Evolutionary conservation across 345 rosid species (phyloP), one percentile per base, ranked within the genome.

Genomic region (Melaleuca quinquenervia): DNA sequence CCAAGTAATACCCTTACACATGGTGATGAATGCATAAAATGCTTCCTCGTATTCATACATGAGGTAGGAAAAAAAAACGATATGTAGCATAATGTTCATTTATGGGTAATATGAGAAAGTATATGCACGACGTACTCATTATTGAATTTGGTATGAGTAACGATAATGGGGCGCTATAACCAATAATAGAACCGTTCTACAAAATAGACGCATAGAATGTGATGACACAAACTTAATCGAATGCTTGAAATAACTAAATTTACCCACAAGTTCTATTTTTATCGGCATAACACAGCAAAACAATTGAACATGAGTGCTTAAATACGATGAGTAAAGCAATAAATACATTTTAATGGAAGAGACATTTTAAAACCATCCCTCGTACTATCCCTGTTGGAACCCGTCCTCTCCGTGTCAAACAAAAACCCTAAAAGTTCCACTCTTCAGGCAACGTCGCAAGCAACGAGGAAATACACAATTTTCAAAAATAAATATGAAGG

Each of bases 1-100:
- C 18, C 45, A 4, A 18, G 78, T 1, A 1, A 18, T 18, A 36
- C 26, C 0, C 3, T 32, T 32, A 8, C 6, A 2, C 16, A 44
- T 10, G 7, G 29, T 6, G 13, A 32, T 36, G 13, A 18, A 18
- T 70, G 22, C 48, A 36, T 36, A 8, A 36, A 7, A 70, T 70
- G 48, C 6, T 70, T 36, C 36, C 2, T 20, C 0, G 0, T 0
- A 36, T 18, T 70, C 1, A 1, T 18, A 70, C 8, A 1, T 2
- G 5, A 36, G 18, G 36, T 9, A 41, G 60, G 24, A 56, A 41
- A 56, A 41, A 36, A 7, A 36, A 70, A 8, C 0, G 3, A 24
- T 70, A 18, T 18, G 10, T 2, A 9, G 12, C 36, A 70, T 36
- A 18, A 70, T 36, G 78, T 32, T 36, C 9, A 36, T 70, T 70